phyloP scores from a whole-genome alignment of 2,329 filamentous ascomycete genomes.

The Phaeosphaeria sp. region DNA sequence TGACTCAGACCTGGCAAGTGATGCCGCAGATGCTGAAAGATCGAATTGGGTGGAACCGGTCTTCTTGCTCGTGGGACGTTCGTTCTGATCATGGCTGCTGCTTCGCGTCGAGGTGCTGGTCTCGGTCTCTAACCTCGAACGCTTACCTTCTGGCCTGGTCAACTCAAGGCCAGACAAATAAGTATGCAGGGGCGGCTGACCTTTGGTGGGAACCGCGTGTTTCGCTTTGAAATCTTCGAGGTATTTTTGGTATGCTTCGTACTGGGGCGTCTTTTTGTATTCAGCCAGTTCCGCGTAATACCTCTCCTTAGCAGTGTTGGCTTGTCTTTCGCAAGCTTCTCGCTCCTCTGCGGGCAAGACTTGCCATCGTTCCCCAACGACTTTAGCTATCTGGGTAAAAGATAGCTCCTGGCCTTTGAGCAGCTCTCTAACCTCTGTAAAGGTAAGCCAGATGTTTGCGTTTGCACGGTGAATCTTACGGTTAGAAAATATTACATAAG shows the following conservation, averaged over 20 bases:
- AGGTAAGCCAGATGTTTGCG: conserved; percentile 21
- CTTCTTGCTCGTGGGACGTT: conserved; percentile 33
- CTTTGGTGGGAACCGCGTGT: conserved; percentile 56
- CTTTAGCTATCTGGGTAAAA: conserved; percentile 83
- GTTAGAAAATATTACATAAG: conserved; percentile 86
- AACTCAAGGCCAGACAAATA: conserved; percentile 14
- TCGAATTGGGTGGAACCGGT: conserved; percentile 38
- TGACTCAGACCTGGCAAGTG: conserved; percentile 30
- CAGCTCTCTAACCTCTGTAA: conserved; percentile 75
- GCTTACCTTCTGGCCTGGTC: conserved; percentile 50
- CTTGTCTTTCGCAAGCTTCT: conserved; percentile 75
- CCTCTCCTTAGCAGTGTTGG: conserved; percentile 75
- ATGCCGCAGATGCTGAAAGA: conserved; percentile 7
- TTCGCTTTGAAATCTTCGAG: conserved; percentile 79
- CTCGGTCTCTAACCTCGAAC: conserved; percentile 53
- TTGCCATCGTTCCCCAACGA: conserved; percentile 85
- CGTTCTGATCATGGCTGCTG: conserved; percentile 39
- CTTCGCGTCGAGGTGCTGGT: conserved; percentile 39
- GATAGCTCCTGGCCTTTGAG: conserved; percentile 77
- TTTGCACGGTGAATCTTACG: conserved; percentile 60
- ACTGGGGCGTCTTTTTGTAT: conserved; percentile 79
- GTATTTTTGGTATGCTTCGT: conserved; percentile 73
- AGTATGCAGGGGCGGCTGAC: conserved; percentile 25
- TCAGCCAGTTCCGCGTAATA: conserved; percentile 75
- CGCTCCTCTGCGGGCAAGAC: conserved; percentile 70